Conservation (phyloP, 2,329 filamentous ascomycete genomes). For the Neopestalotiopsis rosae region DNA sequence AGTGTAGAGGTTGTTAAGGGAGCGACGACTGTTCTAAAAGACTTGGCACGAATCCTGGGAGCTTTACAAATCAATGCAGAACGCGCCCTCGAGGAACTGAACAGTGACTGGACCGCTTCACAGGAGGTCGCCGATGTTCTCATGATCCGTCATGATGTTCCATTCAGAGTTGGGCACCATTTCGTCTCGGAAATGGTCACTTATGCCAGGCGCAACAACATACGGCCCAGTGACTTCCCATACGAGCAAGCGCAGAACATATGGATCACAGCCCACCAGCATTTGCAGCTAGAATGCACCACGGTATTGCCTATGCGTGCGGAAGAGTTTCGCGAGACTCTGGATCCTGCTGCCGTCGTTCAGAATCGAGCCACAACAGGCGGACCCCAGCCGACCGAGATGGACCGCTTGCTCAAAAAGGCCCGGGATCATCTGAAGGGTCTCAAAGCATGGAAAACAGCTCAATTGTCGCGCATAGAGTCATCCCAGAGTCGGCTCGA, state of each 20-base stretch:
- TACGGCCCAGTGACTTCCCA: constrained; percentile 14
- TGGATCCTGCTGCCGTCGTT: constrained; percentile 13
- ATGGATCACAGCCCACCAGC: constrained; percentile 1
- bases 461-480: background rate
- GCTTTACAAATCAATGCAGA: constrained; percentile 11
- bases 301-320: constrained; percentile 7
- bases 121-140: constrained; percentile 16
- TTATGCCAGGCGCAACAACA: constrained; percentile 14
- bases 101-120: constrained; percentile 17
- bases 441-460: constrained; percentile 7
- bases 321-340: constrained; percentile 12
- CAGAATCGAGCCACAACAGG: constrained; percentile 13
- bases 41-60: constrained; percentile 7
- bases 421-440: background rate
- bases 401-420: constrained; percentile 12
- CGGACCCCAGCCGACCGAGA: constrained; percentile 15
- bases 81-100: constrained; percentile 15
- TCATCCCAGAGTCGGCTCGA: background rate
- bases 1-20: constrained; percentile 9
- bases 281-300: background rate
- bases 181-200: constrained; percentile 14
- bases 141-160: constrained; percentile 7
- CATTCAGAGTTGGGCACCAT: constrained; percentile 15
- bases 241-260: constrained; percentile 9
- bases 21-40: constrained; percentile 9